Percentiles rank a stretch among this genome's conserved stretches.
Conservation (phyloP, 805 yeast genomes). For the fission yeast (Schizosaccharomyces pombe) region ASM294v3 CU329670.1:1505501-1506000, state of each 20-base stretch:
- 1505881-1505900: slow-evolving; percentile 24
- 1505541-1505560: too few relatives aligned
- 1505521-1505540: too few relatives aligned
- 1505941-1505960: slow-evolving; percentile 33
- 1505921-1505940: slow-evolving; percentile 19
- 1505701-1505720: slow-evolving; percentile 35
- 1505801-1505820: slow-evolving; percentile 28
- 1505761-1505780: slow-evolving; percentile 33
- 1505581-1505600: slow-evolving; percentile 15
- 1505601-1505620: slow-evolving; percentile 33
- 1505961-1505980: slow-evolving; percentile 38
- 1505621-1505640: slow-evolving; percentile 30
- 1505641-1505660: slow-evolving; percentile 34
- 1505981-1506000: slow-evolving; percentile 38
- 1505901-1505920: slow-evolving; percentile 12
- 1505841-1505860: slow-evolving; percentile 31
- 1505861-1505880: slow-evolving; percentile 35
- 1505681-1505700: slow-evolving; percentile 41
- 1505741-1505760: slow-evolving; percentile 40
- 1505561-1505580: too few relatives aligned
- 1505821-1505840: slow-evolving; percentile 29
- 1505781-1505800: slow-evolving; percentile 32
- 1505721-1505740: slow-evolving; percentile 46
- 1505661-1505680: slow-evolving; percentile 48
- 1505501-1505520: too few relatives aligned